Evolutionary conservation across 768 basidiomycete genomes (phyloP).

Genomic region (Boletus pseudopeckii): DNA sequence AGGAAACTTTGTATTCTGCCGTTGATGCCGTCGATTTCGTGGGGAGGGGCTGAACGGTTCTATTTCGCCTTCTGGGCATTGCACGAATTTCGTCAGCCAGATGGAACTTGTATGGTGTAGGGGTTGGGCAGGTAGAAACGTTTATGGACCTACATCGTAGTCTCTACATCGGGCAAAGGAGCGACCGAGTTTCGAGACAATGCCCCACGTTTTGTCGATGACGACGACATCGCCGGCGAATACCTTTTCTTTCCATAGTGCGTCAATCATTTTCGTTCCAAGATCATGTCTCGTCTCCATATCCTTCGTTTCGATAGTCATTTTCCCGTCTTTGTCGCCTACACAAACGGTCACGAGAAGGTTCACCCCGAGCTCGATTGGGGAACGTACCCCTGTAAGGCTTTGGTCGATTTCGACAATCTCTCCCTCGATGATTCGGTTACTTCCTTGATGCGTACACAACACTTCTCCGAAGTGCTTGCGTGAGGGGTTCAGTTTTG

Average conservation of each 20-base stretch:
- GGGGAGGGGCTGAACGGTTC: constrained; percentile 93
- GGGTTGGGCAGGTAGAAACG: background rate
- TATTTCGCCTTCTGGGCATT: constrained; percentile 96
- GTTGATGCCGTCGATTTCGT: constrained; percentile 99
- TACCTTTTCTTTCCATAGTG: constrained; percentile 95
- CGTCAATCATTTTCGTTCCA: constrained; percentile 99
- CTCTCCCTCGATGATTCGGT: constrained; percentile 97
- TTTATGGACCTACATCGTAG: constrained; percentile 76
- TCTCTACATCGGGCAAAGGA: constrained; percentile 97
- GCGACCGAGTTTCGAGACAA: constrained; percentile 86
- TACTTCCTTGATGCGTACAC: constrained; percentile 96
- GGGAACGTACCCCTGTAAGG: constrained; percentile 75
- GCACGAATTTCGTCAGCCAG: constrained; percentile 90
- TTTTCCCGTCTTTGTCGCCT: constrained; percentile 98
- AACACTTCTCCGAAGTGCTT: constrained; percentile 93
- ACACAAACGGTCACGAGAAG: background rate
- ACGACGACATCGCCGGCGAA: constrained; percentile 91
- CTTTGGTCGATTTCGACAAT: constrained; percentile 98
- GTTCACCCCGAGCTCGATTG: background rate
- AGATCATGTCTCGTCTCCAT: constrained; percentile 99
- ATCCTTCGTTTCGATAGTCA: constrained; percentile 94
- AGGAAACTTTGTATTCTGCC: constrained; percentile 98
- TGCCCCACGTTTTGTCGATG: constrained; percentile 98
- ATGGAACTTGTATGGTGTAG: background rate
- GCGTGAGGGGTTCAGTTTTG: constrained; percentile 96